These are phyloP conservation scores for Candida frijolesensis DNA, from an alignment of 1,139 yeast species.

Conservation along the genomic window DNA sequence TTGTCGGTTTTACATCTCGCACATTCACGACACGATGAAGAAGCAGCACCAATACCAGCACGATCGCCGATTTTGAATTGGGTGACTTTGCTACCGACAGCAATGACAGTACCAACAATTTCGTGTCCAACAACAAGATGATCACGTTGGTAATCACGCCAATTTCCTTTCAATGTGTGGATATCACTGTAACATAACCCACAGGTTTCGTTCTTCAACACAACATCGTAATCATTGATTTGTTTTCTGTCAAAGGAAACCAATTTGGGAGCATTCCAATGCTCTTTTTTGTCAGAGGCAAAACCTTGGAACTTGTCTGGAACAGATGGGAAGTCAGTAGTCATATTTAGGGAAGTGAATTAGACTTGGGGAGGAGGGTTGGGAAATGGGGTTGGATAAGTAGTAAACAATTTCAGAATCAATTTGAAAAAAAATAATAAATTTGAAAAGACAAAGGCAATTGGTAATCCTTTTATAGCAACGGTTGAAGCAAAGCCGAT, in stretches of 20 bases:
- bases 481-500: no score
- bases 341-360: slow-evolving; percentile 12
- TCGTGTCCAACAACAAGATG: slow-evolving; percentile 49
- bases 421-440: no score
- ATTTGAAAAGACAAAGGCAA: not conserved
- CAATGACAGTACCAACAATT: slow-evolving; percentile 55
- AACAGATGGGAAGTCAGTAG: slow-evolving; percentile 14
- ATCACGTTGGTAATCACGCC: slow-evolving; percentile 35
- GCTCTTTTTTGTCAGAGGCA: slow-evolving; percentile 37
- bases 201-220: slow-evolving; percentile 49
- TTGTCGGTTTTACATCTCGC: slow-evolving; percentile 44
- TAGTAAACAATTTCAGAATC: no score
- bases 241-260: slow-evolving; percentile 43
- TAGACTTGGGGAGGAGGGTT: not conserved
- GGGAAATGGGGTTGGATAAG: no score
- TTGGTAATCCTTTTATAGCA: no score
- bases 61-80: slow-evolving; percentile 55
- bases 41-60: slow-evolving; percentile 65
- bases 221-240: slow-evolving; percentile 43
- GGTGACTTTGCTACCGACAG: slow-evolving; percentile 51
- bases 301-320: slow-evolving; percentile 48
- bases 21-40: slow-evolving; percentile 52
- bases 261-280: slow-evolving; percentile 48
- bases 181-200: slow-evolving; percentile 68
- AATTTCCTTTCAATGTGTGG: slow-evolving; percentile 49